Percentiles rank a stretch among this genome's conserved stretches.
Evolutionary conservation across 2,329 filamentous ascomycete species (phyloP).

Genomic region (Claviceps digitariae): DNA sequence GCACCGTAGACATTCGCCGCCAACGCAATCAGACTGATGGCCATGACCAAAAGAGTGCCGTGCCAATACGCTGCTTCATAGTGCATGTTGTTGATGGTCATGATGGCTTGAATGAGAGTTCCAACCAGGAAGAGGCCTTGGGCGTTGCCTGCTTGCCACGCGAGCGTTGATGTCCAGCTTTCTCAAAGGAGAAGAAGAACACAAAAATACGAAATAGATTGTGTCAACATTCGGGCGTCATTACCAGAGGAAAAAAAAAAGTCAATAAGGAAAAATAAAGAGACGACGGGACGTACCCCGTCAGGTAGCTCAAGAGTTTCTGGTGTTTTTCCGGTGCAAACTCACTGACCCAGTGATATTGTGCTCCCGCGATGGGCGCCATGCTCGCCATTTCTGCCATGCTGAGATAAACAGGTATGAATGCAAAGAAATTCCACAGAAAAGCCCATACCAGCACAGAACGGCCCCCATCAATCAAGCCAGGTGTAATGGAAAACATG

Average conservation of each 20-base stretch:
- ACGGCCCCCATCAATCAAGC: conserved; percentile 2
- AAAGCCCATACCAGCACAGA: conserved; percentile 1
- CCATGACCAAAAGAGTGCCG: conserved; percentile 7
- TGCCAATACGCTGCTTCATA: conserved; percentile 8
- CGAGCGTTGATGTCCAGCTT: conserved; percentile 9
- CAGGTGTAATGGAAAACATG: conserved; percentile 3
- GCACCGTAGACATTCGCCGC: conserved; percentile 6
- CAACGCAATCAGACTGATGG: conserved; percentile 1
- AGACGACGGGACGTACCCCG: background rate
- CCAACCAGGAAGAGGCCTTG: conserved; percentile 7
- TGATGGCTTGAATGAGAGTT: conserved; percentile 8
- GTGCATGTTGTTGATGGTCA: conserved; percentile 4
- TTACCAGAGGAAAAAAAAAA: background rate
- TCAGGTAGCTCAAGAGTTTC: conserved; percentile 3
- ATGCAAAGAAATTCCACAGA: conserved; percentile 4
- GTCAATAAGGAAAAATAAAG: background rate
- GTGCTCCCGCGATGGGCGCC: conserved; percentile 10
- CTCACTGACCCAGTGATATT: conserved; percentile 10
- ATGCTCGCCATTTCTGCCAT: conserved; percentile 11
- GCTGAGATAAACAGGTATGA: conserved; percentile 4
- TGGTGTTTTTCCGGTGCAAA: conserved; percentile 5
- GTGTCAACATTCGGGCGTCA: background rate
- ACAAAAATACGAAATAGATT: no score
- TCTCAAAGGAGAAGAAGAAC: no score
- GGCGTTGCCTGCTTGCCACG: conserved; percentile 9